These are phyloP conservation scores for Macrocybe gigantea DNA, from an alignment of 768 basidiomycete species.

Conservation along the genomic window DNA sequence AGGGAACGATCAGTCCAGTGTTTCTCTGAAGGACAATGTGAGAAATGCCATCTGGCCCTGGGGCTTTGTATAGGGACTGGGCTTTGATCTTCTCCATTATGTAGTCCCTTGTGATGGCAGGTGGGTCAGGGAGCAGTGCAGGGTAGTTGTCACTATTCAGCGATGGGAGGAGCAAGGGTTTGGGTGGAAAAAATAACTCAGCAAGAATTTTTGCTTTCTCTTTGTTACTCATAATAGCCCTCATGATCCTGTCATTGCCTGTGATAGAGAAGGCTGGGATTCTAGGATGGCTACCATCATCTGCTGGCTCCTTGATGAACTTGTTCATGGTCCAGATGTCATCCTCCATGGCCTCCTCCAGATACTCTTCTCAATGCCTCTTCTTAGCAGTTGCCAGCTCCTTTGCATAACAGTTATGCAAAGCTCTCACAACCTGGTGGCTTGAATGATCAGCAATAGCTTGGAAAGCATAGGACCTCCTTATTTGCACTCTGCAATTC, in stretches of 20 bases:
- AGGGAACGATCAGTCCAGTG: conserved; percentile 14
- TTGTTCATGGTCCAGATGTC: conserved; percentile 19
- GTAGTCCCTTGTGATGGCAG: conserved; percentile 16
- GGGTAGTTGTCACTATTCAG: conserved; percentile 19
- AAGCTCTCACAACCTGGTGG: too few relatives aligned
- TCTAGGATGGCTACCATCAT: conserved; percentile 19
- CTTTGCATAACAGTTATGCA: too few relatives aligned
- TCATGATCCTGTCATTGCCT: background rate
- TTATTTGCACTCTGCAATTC: conserved; percentile 10
- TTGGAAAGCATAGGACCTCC: conserved; percentile 10
- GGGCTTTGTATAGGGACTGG: conserved; percentile 23
- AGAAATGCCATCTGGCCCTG: conserved; percentile 14
- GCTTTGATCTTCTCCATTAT: conserved; percentile 19
- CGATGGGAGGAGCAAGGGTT: conserved; percentile 1
- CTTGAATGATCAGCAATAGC: too few relatives aligned
- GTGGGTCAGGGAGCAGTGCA: conserved; percentile 11
- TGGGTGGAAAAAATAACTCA: conserved; percentile 23
- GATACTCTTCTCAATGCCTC: conserved; percentile 19
- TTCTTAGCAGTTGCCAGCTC: background rate
- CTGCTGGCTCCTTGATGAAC: conserved; percentile 11
- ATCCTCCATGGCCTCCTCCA: conserved; percentile 10
- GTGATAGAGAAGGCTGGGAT: conserved; percentile 17
- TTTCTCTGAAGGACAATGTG: conserved; percentile 26
- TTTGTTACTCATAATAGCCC: conserved; percentile 12
- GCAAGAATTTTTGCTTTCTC: conserved; percentile 16